Conservation (phyloP, 345 rosid species). For the Eutrema heterophyllum region DNA sequence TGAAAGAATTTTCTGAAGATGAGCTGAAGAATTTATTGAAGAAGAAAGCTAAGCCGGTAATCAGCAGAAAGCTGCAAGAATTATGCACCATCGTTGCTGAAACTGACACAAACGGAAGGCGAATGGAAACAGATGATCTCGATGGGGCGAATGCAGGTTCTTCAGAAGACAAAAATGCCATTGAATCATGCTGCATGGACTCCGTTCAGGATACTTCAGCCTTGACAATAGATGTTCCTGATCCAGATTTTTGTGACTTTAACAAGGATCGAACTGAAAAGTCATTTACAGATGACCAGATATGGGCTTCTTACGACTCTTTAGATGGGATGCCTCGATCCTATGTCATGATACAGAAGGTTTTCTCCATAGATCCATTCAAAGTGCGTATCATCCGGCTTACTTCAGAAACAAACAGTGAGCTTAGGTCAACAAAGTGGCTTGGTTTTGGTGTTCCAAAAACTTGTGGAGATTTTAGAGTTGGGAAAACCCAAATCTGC, state of each 20-base stretch:
- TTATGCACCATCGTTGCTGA: slow-evolving; percentile 17
- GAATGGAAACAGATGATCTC: slow-evolving; percentile 17
- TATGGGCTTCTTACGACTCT: slow-evolving; percentile 74
- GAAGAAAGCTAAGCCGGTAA: slow-evolving; percentile 45
- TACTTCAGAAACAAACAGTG: slow-evolving; percentile 43
- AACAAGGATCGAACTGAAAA: slow-evolving; percentile 56
- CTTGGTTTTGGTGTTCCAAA: slow-evolving; percentile 58
- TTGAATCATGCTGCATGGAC: slow-evolving; percentile 5
- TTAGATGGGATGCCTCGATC: slow-evolving; percentile 73
- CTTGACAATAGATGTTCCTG: slow-evolving; percentile 48
- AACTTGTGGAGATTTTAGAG: slow-evolving; percentile 61
- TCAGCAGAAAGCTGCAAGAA: slow-evolving; percentile 40
- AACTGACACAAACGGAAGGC: slow-evolving; percentile 11
- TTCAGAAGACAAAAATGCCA: slow-evolving; percentile 6
- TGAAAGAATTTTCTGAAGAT: slow-evolving; percentile 38
- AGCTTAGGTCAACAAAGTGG: slow-evolving; percentile 54
- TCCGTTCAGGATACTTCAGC: slow-evolving; percentile 18
- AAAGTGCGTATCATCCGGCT: slow-evolving; percentile 55
- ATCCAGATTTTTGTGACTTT: slow-evolving; percentile 65
- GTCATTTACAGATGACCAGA: slow-evolving; percentile 46
- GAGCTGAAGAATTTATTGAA: slow-evolving; percentile 41
- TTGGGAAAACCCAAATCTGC: slow-evolving; percentile 39
- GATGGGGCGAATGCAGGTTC: slow-evolving; percentile 22
- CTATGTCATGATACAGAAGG: slow-evolving; percentile 52
- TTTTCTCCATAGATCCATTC: slow-evolving; percentile 55